Percentiles rank a stretch among this genome's conserved stretches.
phyloP scores from a whole-genome alignment of 2,329 filamentous ascomycete species.

The Calonectria ilicicola region DNA sequence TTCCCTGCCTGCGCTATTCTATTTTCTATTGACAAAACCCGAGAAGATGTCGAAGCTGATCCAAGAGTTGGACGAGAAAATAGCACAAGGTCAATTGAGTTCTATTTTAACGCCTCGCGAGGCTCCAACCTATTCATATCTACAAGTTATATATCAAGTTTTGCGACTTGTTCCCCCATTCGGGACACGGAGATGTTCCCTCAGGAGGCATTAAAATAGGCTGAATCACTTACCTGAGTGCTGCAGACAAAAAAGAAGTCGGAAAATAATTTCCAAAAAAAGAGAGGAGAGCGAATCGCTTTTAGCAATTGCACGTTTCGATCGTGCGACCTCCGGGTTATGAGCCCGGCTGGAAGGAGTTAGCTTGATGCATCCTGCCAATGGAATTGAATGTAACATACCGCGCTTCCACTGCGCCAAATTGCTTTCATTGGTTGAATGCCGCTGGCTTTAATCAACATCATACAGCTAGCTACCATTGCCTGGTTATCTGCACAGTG shows the following conservation, averaged over 20 bases:
- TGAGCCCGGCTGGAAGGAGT: background rate
- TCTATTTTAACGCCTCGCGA: no score
- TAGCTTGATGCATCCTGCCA: background rate
- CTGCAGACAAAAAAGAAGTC: background rate
- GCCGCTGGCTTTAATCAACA: background rate
- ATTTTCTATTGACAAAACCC: no score
- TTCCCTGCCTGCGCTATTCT: no score
- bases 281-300: background rate
- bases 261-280: background rate
- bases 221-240: no score
- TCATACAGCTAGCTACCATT: background rate
- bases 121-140: no score
- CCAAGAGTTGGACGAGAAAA: no score
- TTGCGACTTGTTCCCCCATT: no score
- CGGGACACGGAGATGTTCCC: no score
- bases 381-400: background rate
- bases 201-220: no score
- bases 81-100: no score
- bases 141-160: no score
- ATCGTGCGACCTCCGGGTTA: slow-evolving; percentile 10
- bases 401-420: slow-evolving; percentile 9
- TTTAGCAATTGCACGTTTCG: background rate
- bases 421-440: slow-evolving; percentile 5
- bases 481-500: background rate
- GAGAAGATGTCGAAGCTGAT: no score